Evolutionary conservation across 495 filamentous ascomycete genomes (phyloP), one percentile per base, ranked within the genome.

Genomic region (Jackrogersella minutella): DNA sequence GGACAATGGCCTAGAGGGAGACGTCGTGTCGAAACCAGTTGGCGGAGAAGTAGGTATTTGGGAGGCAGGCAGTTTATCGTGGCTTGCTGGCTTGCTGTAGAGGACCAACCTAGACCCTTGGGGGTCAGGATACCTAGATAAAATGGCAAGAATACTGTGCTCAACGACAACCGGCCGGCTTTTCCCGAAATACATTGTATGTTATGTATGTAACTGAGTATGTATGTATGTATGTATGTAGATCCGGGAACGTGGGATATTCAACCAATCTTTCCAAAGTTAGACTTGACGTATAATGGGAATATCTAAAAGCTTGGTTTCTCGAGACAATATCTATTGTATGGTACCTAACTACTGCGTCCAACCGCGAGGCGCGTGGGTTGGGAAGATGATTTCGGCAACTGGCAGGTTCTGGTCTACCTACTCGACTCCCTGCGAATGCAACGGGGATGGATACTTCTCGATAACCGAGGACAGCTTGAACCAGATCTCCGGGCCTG

Each of bases 401-500:
- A 21, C 19, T 21, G 26, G 41, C 41, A 46, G 41, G 41, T n/a
- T 49, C 26, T 30, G 24, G 24, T 28, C n/a, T 31, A 13, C 44
- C 44, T 31, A 26, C 13, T 17, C 44, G 21, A 5, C 28, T 14
- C 49, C 55, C 43, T 47, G 16, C 49, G 39, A n/a, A 55, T 39
- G 40, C 30, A 62, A 55, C 40, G 26, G 7, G 26, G 26, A 19
- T 17, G 21, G 47, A 43, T 56, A 59, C 40, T 41, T 64, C 21
- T 70, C 66, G 72, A 74, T 74, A 74, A 63, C 72, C 72, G 72
- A 71, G 50, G 16, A 52, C 54, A 61, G 31, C 60, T 56, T 68
- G 64, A 71, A 65, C 72, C 72, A 74, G 72, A 74, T 74, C 72
- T 72, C 54, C 56, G 72, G 72, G 72, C 57, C 64, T 24, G 24